A percentile compares a stretch with the other conserved stretches of the same genome.
Evolutionary conservation across 805 yeast species (phyloP).

Genomic region (Kuraishia hungarica): DNA sequence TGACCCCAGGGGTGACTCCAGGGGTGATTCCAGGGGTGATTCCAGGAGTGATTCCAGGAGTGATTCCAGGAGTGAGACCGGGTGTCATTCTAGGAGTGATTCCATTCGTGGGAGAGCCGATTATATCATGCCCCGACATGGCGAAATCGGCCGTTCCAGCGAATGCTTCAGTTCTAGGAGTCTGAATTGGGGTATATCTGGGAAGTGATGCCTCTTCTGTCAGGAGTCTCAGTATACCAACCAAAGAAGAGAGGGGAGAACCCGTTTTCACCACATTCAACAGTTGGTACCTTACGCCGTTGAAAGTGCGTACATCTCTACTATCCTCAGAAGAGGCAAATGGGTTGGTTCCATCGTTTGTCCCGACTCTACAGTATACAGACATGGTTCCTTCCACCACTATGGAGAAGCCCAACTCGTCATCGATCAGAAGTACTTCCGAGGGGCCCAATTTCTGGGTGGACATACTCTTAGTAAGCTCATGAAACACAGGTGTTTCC

Average conservation of each 20-base stretch:
- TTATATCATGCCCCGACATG: no score
- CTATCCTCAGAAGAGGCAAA: conserved; percentile 17
- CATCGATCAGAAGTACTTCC: conserved; percentile 65
- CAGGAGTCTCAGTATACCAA: conserved; percentile 72
- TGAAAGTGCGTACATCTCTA: conserved; percentile 37
- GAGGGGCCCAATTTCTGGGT: conserved; percentile 75
- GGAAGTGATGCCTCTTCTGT: conserved; percentile 28
- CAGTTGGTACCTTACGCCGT: conserved; percentile 59
- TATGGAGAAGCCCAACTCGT: conserved; percentile 70
- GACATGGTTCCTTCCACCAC: conserved; percentile 89
- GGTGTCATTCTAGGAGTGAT: no score
- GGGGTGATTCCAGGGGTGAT: not conserved
- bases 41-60: no score
- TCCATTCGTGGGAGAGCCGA: not conserved
- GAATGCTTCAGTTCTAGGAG: not conserved
- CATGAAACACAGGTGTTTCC: conserved; percentile 86
- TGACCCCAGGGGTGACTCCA: not conserved
- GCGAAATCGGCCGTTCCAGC: not conserved
- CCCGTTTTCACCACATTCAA: conserved; percentile 79
- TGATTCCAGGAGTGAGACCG: no score
- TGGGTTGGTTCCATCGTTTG: conserved; percentile 8
- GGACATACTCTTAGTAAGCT: conserved; percentile 83
- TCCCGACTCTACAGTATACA: conserved; percentile 53
- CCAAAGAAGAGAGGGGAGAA: conserved; percentile 75
- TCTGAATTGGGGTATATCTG: not conserved